Percentiles rank a stretch among this genome's conserved stretches.
Conservation (phyloP, 2,329 filamentous ascomycete genomes). For the Fusarium clavum region DNA sequence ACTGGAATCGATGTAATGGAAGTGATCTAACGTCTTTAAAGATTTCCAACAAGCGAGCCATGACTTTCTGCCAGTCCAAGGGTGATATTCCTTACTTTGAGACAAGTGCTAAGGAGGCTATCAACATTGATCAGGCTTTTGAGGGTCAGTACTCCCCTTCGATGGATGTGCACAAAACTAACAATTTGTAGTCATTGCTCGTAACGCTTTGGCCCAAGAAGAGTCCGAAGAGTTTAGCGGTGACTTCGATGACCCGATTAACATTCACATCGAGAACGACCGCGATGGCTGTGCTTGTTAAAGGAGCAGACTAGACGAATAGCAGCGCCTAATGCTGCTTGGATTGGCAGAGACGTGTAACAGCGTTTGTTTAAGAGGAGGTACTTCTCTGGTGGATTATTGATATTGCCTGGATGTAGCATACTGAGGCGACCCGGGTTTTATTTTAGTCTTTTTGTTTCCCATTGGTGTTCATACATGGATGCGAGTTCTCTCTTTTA, state of each 20-base stretch:
- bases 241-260: conserved; percentile 97
- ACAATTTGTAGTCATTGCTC: conserved; percentile 81
- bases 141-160: conserved; percentile 64
- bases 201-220: conserved; percentile 94
- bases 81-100: conserved; percentile 98
- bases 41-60: conserved; percentile 95
- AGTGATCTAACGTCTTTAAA: conserved; percentile 56
- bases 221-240: conserved; percentile 98
- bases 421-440: conserved; percentile 37
- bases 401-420: conserved; percentile 46
- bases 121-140: conserved; percentile 90
- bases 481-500: conserved; percentile 34
- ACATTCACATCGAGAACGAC: conserved; percentile 95
- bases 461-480: conserved; percentile 44
- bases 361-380: conserved; percentile 22
- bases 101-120: conserved; percentile 97
- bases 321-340: conserved; percentile 4
- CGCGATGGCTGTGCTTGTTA: conserved; percentile 94
- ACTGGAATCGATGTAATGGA: neutral
- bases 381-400: conserved; percentile 30
- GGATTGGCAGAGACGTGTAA: conserved; percentile 20
- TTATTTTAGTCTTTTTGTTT: conserved; percentile 16
- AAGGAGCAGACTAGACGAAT: conserved; percentile 41
- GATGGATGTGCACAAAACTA: neutral
- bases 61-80: conserved; percentile 98